Evolutionary conservation across 208 protist genomes (phyloP).

Genomic region (Dictyostelium gargantuum): DNA sequence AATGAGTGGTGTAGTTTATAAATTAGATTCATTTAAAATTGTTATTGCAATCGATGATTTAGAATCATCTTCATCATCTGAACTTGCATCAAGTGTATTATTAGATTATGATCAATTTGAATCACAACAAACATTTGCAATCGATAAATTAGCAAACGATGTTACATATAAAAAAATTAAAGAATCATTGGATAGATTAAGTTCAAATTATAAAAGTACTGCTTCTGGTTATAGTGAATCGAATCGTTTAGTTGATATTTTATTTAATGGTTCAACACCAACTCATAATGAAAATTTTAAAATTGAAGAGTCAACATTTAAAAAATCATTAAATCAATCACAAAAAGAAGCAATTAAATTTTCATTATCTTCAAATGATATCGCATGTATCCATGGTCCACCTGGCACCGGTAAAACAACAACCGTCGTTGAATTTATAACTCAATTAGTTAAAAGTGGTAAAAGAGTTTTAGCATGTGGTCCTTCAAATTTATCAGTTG

Average conservation of each 20-base stretch:
- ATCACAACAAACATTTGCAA: not conserved
- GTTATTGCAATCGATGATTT: conserved; percentile 35
- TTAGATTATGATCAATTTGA: not conserved
- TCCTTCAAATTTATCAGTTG: conserved; percentile 85
- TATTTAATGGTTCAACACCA: not conserved
- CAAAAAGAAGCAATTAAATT: conserved; percentile 57
- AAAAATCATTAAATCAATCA: conserved; percentile 5
- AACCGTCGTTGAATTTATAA: conserved; percentile 85
- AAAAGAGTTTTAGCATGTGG: conserved; percentile 80
- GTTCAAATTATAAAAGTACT: not conserved
- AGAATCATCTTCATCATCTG: not conserved
- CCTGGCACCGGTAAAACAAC: conserved; percentile 85
- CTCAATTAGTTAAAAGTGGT: conserved; percentile 68
- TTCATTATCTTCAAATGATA: conserved; percentile 34
- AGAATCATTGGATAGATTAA: conserved; percentile 26
- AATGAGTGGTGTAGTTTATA: conserved; percentile 30
- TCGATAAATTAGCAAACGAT: conserved; percentile 53
- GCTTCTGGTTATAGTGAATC: not conserved
- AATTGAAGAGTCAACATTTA: not conserved
- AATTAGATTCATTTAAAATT: conserved; percentile 5
- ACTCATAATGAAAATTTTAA: not conserved
- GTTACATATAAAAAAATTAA: conserved; percentile 58
- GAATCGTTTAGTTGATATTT: not conserved
- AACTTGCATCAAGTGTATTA: not conserved
- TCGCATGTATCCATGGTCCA: conserved; percentile 78